Conservation (phyloP, 1,284 basidiomycete genomes). For the Cutaneotrichosporon sp. region DNA sequence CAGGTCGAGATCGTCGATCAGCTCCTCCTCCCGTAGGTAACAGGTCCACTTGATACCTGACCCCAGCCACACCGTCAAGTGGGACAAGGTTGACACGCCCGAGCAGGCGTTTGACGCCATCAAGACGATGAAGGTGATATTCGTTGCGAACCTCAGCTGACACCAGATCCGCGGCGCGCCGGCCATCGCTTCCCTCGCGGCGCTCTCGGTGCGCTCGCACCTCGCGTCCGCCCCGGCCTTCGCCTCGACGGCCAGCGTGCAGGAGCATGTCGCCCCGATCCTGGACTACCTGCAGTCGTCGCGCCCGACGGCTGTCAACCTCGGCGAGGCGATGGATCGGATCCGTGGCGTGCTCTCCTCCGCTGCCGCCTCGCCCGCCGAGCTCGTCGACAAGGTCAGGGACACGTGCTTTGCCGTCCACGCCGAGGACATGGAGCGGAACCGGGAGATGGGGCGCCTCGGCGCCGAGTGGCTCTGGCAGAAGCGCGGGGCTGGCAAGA, state of each 20-base stretch:
- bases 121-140: constrained; percentile 78
- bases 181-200: constrained; percentile 87
- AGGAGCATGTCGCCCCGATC: constrained; percentile 52
- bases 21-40: constrained; percentile 67
- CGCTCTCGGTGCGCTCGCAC: constrained; percentile 71
- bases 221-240: constrained; percentile 32
- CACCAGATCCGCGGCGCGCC: constrained; percentile 87
- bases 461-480: constrained; percentile 81
- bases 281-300: constrained; percentile 76
- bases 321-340: constrained; percentile 75
- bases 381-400: constrained; percentile 64
- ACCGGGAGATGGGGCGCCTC: constrained; percentile 74
- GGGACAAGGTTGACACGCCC: constrained; percentile 67
- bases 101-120: constrained; percentile 87
- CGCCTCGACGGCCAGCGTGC: constrained; percentile 32
- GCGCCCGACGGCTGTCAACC: constrained; percentile 91
- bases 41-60: neutral
- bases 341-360: constrained; percentile 59
- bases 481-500: constrained; percentile 55
- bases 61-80: constrained; percentile 66
- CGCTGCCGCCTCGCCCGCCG: constrained; percentile 37
- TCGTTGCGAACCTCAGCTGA: neutral
- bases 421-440: constrained; percentile 79
- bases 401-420: constrained; percentile 61
- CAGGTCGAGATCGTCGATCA: constrained; percentile 83